Percentiles rank a stretch among this genome's conserved stretches.
phyloP scores from a whole-genome alignment of 495 filamentous ascomycete species.

The Neurospora sp. region DNA sequence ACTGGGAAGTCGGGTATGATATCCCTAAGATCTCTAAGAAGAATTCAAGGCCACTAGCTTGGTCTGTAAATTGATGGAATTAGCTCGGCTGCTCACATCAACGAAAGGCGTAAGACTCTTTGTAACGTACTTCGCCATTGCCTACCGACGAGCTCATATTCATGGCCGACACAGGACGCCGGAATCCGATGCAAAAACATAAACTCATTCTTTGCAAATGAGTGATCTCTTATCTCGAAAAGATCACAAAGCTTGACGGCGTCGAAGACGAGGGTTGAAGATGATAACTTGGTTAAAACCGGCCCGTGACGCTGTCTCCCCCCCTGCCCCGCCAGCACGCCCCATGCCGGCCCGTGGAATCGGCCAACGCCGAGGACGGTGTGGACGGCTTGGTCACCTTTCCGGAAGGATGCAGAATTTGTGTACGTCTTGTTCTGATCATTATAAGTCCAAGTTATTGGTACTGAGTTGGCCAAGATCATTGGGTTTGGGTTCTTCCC shows the following conservation, averaged over 20 bases:
- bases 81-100: neutral
- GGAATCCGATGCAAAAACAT: neutral
- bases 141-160: neutral
- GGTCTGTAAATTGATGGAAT: neutral
- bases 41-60: neutral
- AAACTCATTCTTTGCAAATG: neutral
- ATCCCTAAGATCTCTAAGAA: neutral
- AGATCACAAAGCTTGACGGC: neutral
- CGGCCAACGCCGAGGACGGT: too few relatives aligned
- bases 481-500: too few relatives aligned
- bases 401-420: too few relatives aligned
- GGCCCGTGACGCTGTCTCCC: neutral
- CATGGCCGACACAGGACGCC: rapidly evolving
- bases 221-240: neutral
- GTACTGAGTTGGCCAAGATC: too few relatives aligned
- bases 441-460: too few relatives aligned
- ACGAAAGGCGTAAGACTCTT: rapidly evolving
- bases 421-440: too few relatives aligned
- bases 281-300: too few relatives aligned
- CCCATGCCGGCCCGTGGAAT: too few relatives aligned
- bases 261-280: neutral
- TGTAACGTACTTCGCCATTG: neutral
- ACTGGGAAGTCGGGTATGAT: neutral
- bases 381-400: too few relatives aligned
- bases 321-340: neutral